Conservation (phyloP, 106 monocot species). For the Dendrobium huoshanense region DNA sequence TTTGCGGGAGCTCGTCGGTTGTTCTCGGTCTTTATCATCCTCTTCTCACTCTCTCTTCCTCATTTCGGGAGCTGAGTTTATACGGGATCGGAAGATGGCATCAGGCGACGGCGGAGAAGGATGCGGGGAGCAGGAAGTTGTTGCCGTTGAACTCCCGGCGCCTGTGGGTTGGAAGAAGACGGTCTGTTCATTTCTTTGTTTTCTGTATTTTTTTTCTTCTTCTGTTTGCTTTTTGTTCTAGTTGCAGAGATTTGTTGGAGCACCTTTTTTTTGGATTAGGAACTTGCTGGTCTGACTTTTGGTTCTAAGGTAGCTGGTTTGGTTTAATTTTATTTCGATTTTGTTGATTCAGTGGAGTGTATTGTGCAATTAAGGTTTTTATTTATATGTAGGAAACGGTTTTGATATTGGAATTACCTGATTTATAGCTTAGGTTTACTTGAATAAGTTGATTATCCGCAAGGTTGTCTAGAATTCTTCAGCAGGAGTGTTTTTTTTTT, state of each 20-base stretch:
- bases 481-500: no score
- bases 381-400: neutral
- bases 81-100: neutral
- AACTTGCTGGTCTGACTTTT: neutral
- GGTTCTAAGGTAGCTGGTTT: neutral
- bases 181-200: neutral
- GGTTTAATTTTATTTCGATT: neutral
- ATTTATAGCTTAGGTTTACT: neutral
- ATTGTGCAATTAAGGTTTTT: neutral
- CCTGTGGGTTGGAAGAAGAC: conserved; percentile 5
- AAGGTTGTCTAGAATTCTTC: no score
- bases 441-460: no score
- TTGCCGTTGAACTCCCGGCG: conserved; percentile 4
- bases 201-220: neutral
- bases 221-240: neutral
- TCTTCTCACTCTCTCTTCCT: neutral
- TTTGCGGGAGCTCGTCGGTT: neutral
- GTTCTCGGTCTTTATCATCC: neutral
- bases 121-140: neutral
- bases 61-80: neutral
- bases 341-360: neutral
- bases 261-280: neutral
- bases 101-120: neutral
- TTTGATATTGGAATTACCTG: neutral
- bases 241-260: neutral